phyloP scores from a whole-genome alignment of 805 yeast species.

The Cyberlindnera xishuangbannaensis region DNA sequence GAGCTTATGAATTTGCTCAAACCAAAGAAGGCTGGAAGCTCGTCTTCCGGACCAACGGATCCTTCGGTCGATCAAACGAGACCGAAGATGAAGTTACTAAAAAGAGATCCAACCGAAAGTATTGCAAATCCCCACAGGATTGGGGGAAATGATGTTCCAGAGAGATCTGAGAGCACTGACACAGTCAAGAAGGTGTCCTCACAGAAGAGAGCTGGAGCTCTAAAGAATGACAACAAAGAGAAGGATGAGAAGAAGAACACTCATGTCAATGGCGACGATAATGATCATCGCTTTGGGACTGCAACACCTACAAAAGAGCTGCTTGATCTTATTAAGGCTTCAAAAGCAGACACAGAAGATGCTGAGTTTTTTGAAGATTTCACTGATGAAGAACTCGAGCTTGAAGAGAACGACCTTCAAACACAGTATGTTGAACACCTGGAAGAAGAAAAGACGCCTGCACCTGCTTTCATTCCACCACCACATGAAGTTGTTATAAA shows the following conservation, averaged over 20 bases:
- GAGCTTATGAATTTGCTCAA: slow-evolving; percentile 7
- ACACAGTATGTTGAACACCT: no score
- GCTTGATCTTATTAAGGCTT: slow-evolving; percentile 17
- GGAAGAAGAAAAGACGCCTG: slow-evolving; percentile 3
- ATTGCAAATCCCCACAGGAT: no score
- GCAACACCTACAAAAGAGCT: slow-evolving; percentile 22
- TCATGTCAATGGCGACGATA: no score
- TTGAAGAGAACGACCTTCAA: slow-evolving; percentile 20
- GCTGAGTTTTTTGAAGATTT: slow-evolving; percentile 22
- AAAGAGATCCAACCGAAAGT: no score
- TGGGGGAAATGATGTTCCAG: slow-evolving; percentile 1
- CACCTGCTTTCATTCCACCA: slow-evolving; percentile 3
- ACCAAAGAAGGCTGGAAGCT: slow-evolving; percentile 6
- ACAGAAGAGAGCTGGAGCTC: no score
- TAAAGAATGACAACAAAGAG: no score
- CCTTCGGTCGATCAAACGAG: no score
- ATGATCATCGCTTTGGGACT: no score
- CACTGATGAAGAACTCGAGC: slow-evolving; percentile 21
- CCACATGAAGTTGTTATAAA: slow-evolving; percentile 1
- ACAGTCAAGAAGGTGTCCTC: no score
- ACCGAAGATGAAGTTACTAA: slow-evolving; percentile 21
- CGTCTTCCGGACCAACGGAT: no score
- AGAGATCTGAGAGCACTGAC: slow-evolving; percentile 2
- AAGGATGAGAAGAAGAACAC: no score
- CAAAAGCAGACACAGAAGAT: slow-evolving; percentile 10